phyloP scores from a whole-genome alignment of 2,329 filamentous ascomycete genomes.

The Aureobasidium uvarum region DNA sequence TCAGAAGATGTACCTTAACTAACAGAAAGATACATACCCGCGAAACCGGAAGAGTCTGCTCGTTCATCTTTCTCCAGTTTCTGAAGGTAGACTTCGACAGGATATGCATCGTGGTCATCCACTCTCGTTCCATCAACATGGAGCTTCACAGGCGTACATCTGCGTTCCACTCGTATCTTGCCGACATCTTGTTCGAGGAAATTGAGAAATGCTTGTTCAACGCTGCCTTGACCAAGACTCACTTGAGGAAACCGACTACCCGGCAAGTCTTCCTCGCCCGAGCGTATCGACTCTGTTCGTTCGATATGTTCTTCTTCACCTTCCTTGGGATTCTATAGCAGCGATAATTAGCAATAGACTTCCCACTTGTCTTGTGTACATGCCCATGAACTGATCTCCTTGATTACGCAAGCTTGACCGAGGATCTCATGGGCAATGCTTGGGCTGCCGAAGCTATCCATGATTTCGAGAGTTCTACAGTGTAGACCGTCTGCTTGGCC shows the following conservation, averaged over 20 bases:
- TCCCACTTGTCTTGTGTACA: neutral
- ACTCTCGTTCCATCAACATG: neutral
- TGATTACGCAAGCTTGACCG: constrained; percentile 18
- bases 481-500: constrained; percentile 19
- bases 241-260: constrained; percentile 22
- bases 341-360: neutral
- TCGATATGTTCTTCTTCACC: neutral
- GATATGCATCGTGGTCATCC: constrained; percentile 1
- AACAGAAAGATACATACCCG: neutral
- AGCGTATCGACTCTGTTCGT: neutral
- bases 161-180: constrained; percentile 1
- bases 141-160: neutral
- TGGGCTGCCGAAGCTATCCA: constrained; percentile 16
- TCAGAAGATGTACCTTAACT: fast-evolving
- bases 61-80: neutral
- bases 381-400: constrained; percentile 21
- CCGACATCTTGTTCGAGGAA: constrained; percentile 9
- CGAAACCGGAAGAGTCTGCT: neutral
- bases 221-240: constrained; percentile 18
- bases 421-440: constrained; percentile 10
- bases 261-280: constrained; percentile 19
- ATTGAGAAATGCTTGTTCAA: constrained; percentile 19
- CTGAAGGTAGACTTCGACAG: constrained; percentile 1
- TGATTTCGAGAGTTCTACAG: constrained; percentile 1
- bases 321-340: neutral